Base-by-base conservation (phyloP, 164 flowering plant species). In the Euptelea pleiosperma region DNA sequence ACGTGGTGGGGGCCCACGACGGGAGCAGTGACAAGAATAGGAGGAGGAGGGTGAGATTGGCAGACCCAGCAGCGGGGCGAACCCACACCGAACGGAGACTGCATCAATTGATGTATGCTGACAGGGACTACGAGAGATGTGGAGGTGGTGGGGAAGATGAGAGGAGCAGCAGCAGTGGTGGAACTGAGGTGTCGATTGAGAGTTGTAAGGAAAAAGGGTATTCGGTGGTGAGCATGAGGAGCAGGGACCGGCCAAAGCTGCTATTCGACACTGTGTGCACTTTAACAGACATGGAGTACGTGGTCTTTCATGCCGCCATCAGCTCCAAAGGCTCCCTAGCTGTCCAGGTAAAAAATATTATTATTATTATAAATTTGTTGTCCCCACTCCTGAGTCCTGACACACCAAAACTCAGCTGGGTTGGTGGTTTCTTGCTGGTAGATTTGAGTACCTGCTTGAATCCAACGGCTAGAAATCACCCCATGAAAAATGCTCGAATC, bases 201-300 rank as follows among this genome's bases (percentile, higher is more conserved):
- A 68, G 58, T 24, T 90, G 94, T 33, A 64, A 58, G 22, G 91
- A 86, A 74, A 93, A 66, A 55, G 91, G 83, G 2, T 90, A 93
- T 41, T 82, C 83, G n/a, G 77, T 87, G n/a, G 82, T 88, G 42
- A 82, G 61, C 16, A 66, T 90, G 47, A 78, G 64, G 60, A 66
- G 94, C 55, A 68, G 75, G 62, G 99, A 93, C 60, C 63, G 97
- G 12, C 90, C 92, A 0, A 90, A 86, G 77, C 66, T 93, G 52
- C 58, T 93, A 55, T 93, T 93, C 45, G 97, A 93, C 60, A 93
- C 98, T 0, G 84, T 93, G 0, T 89, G 96, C 60, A 75, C 87
- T 0, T 68, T 89, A 28, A 89, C 98, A 0, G 98, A 93, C 42
- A 61, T 93, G 89, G 63, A 86, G 39, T 93, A 80, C 35, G 89